Evolutionary conservation across 345 rosid species (phyloP), one percentile per base, ranked within the genome.

Genomic region (Eucalyptus pauciflora): DNA sequence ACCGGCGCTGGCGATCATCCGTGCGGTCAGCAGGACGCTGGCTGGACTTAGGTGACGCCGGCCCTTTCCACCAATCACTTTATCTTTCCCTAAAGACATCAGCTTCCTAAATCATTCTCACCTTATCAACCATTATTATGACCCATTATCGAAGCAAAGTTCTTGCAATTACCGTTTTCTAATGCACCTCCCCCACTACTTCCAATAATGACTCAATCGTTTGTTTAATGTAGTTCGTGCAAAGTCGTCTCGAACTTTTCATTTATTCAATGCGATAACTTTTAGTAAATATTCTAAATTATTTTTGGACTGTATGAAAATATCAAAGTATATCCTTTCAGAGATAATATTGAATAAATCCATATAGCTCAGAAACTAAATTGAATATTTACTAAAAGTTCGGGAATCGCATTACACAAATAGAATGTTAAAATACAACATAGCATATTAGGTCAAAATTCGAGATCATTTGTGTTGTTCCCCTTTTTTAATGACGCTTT

Each of bases 391-490:
- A 64, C 2, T 2, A n/a, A 64, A 64, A n/a, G 0, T 1, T n/a
- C 0, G n/a, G 3, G 0, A 2, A 64, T 3, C 6, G 3, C 5
- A 64, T 64, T n/a, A 64, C 4, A 31, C 3, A n/a, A 64, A n/a
- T n/a, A 6, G 4, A n/a, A 1, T 3, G 1, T n/a, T n/a, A 0
- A 64, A 7, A 64, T 7, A 64, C 0, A 0, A 25, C 8, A 1
- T 62, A 12, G 0, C 16, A 62, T 64, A 64, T n/a, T 64, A 13
- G 3, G 41, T 16, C 10, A n/a, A n/a, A 64, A 8, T n/a, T n/a
- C 3, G 0, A 13, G 3, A 64, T 7, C 1, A 7, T 64, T 2
- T 7, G 10, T 64, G 18, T 7, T 0, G 2, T 7, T 10, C 58
- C 3, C 1, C 1, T 4, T 56, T 25, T 67, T 31, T 8, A 3